Evolutionary conservation across 2,329 filamentous ascomycete species (phyloP).

Genomic region (Alternaria incomplexa): DNA sequence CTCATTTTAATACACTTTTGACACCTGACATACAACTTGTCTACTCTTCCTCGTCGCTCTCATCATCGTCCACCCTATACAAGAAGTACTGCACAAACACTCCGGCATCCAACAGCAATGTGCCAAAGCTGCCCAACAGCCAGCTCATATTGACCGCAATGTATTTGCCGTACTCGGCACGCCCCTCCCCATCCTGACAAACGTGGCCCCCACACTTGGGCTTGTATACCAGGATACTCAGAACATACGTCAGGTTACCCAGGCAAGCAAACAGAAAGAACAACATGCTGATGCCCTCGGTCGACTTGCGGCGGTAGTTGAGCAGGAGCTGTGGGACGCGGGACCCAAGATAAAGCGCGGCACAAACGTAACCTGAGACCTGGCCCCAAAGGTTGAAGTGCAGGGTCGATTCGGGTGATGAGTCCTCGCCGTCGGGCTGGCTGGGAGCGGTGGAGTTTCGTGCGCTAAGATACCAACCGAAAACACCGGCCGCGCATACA

Average conservation of each 20-base stretch:
- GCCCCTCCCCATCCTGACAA: constrained; percentile 71
- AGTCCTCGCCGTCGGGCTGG: constrained; percentile 42
- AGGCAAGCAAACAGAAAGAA: constrained; percentile 98
- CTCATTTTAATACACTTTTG: neutral
- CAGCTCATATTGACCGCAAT: constrained; percentile 90
- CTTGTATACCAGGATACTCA: constrained; percentile 90
- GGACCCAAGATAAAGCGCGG: constrained; percentile 84
- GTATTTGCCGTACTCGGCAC: constrained; percentile 75
- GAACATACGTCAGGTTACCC: constrained; percentile 90
- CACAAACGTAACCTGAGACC: constrained; percentile 92
- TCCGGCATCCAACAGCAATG: constrained; percentile 79
- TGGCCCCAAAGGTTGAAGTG: constrained; percentile 81
- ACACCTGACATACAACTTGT: neutral
- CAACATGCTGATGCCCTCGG: constrained; percentile 88
- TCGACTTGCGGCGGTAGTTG: constrained; percentile 91
- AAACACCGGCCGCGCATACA: constrained; percentile 80
- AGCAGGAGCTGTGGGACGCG: constrained; percentile 89
- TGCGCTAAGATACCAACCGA: constrained; percentile 80
- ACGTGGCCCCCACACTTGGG: constrained; percentile 64
- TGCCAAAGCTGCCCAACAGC: constrained; percentile 88
- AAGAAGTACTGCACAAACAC: constrained; percentile 94
- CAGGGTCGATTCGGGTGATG: constrained; percentile 53
- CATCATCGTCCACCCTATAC: constrained; percentile 65
- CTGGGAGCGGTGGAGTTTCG: constrained; percentile 40
- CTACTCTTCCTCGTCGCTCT: constrained; percentile 41